phyloP scores from a whole-genome alignment of 2,329 filamentous ascomycete genomes.

The Apiospora aurea region DNA sequence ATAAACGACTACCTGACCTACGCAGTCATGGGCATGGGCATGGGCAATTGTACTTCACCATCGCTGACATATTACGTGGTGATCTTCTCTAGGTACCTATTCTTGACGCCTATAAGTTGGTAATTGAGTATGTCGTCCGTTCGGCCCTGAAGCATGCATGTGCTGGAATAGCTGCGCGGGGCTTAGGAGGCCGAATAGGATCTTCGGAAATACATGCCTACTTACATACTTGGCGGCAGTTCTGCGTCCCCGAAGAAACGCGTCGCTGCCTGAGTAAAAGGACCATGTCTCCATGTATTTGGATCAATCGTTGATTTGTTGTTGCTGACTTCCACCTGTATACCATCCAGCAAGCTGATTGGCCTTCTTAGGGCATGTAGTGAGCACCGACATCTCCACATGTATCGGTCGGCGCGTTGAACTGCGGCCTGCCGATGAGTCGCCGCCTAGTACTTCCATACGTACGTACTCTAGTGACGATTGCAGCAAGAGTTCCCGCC shows the following conservation, averaged over 20 bases:
- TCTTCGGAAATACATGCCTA: too few species aligned
- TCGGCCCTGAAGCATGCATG: too few species aligned
- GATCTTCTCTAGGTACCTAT: too few species aligned
- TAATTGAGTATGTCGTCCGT: too few species aligned
- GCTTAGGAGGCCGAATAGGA: too few species aligned
- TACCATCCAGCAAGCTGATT: background rate
- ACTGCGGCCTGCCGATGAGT: slow-evolving; percentile 7
- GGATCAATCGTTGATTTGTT: background rate
- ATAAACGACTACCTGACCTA: background rate
- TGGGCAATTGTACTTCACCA: background rate
- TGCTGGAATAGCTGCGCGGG: too few species aligned
- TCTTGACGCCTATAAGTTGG: too few species aligned
- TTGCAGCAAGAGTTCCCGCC: slow-evolving; percentile 3
- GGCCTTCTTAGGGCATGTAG: slow-evolving; percentile 3
- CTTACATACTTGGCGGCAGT: too few species aligned
- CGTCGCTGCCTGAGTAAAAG: background rate
- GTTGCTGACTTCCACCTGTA: background rate
- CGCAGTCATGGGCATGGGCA: background rate
- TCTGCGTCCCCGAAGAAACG: too few species aligned
- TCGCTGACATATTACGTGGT: background rate
- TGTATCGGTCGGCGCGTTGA: background rate
- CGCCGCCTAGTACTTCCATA: background rate
- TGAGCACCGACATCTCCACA: slow-evolving; percentile 15
- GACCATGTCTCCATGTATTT: too few species aligned
- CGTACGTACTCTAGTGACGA: slow-evolving; percentile 3